Base-by-base conservation (phyloP, 768 basidiomycete genomes). In the Tulasnella sp. region DNA sequence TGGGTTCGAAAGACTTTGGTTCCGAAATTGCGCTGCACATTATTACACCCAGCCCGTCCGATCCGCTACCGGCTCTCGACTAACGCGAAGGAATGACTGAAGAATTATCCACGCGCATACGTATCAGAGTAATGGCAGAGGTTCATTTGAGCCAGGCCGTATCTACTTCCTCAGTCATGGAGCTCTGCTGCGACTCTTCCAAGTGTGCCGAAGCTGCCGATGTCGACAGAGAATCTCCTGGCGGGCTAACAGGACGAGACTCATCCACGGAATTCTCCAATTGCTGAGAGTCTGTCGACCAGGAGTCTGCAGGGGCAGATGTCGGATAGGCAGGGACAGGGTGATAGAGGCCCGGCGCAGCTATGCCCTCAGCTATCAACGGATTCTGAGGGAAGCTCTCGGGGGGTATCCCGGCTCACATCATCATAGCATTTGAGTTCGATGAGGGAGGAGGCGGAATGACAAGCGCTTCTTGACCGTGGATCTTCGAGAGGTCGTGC, bases 341-440 rank as follows among this genome's bases (percentile, higher is more conserved):
- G 5, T 61, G 57, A 61, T 61, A 61, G 29, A 61, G 26, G n/a
- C 57, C 57, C 10, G 26, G 55, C 55, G 55, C 20, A 13, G 55
- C 9, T 9, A 57, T 26, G 9, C 57, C 57, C n/a, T 61, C 57
- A 5, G 57, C 6, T 23, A 61, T 11, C 57, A 61, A 26, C 57
- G 57, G 9, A 29, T n/a, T 16, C n/a, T 61, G 57, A 29, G 57
- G 57, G 57, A 61, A 26, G n/a, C 57, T 29, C n/a, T 61, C 57
- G 26, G 20, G 57, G n/a, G 57, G 57, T 29, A 61, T 61, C 6
- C 57, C 57, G n/a, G 70, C 35, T 37, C 70, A 71, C 70, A 71
- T 71, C 70, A 71, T 71, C 70, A 71, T 71, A 13, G 70, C 32
- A 29, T 40, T 71, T 18, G 70, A 71, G 32, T 71, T 71, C 10